phyloP scores from a whole-genome alignment of 2,329 filamentous ascomycete genomes.

The Salinomyces thailandicus region DNA sequence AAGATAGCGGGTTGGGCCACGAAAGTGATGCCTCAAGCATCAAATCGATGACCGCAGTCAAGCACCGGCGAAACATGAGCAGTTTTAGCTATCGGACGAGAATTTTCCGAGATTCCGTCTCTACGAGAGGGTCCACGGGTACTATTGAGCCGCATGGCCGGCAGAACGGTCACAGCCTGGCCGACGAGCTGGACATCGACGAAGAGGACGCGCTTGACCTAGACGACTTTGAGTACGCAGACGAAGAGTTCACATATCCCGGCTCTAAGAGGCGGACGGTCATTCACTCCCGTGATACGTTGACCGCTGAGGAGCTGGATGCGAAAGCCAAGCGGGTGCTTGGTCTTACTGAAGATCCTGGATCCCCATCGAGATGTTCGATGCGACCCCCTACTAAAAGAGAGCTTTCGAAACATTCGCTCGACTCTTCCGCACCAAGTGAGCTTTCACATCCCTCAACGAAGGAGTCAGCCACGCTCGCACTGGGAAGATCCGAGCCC shows the following conservation, averaged over 20 bases:
- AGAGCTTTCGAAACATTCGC: conserved; percentile 2
- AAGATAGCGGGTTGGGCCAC: conserved; percentile 46
- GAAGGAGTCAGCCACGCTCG: background rate
- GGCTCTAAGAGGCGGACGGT: conserved; percentile 27
- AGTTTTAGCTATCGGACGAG: conserved; percentile 19
- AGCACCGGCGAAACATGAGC: conserved; percentile 26
- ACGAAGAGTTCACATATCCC: conserved; percentile 46
- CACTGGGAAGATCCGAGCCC: background rate
- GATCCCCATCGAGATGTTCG: conserved; percentile 4
- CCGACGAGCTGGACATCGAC: conserved; percentile 82
- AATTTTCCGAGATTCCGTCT: conserved; percentile 13
- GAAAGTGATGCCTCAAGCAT: conserved; percentile 62
- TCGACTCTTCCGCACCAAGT: conserved; percentile 1
- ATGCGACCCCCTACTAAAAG: background rate
- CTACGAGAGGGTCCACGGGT: conserved; percentile 16
- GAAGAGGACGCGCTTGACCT: conserved; percentile 57
- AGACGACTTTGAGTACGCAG: conserved; percentile 49
- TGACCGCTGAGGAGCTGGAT: conserved; percentile 25
- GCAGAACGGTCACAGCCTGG: conserved; percentile 62
- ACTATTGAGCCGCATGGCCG: conserved; percentile 45
- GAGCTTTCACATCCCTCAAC: background rate
- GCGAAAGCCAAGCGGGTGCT: conserved; percentile 38
- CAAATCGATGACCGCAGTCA: conserved; percentile 32
- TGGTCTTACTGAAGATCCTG: conserved; percentile 19
- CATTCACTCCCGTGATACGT: conserved; percentile 32